Base-by-base conservation (phyloP, 1,139 yeast genomes). In the Saccharomyces hybrid region DNA sequence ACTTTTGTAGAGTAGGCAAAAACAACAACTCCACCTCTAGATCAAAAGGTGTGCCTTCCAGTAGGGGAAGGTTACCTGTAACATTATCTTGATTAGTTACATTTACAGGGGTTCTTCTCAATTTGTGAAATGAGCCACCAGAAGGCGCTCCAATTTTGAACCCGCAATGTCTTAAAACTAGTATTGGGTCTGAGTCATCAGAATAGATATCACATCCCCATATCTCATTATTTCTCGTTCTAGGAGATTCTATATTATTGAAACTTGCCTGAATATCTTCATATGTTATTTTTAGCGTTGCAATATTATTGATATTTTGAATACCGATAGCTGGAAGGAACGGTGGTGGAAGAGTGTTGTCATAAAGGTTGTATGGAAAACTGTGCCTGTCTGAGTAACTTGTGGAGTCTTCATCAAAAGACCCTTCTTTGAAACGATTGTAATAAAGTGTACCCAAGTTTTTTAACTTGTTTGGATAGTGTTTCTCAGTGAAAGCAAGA, bases 121-220 rank as follows among this genome's bases (percentile, higher is more conserved):
- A 25, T 47, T 56, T 32, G 49, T 52, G 48, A 20, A 47, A 38
- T 28, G 51, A 42, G 46, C 8, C 28, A 13, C 23, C 47, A 9
- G 62, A 5, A 59, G 31, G 55, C 57, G 76, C 76, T 66, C 77
- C 71, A 11, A 74, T 74, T 26, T 88, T 75, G 28, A 84, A 74
- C 0, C 96, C 97, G 57, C 81, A 72, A 64, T 93, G 98, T 57
- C 82, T 79, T 56, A 91, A 72, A 0, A 84, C 86, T 2, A 88
- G 77, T 47, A 93, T 77, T 3, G 91, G 73, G 67, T 93, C 96
- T 1, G 96, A 86, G 70, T 93, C 99, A 69, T 93, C 98, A 1
- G 97, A 88, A 69, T 91, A 93, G 2, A 93, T 75, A 52, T 85
- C 90, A 0, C 96, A 88, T 2, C 99, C 99, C 98, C 98, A 93